Conservation (phyloP, 1,284 basidiomycete genomes). For the Microbotryum saponariae region DNA sequence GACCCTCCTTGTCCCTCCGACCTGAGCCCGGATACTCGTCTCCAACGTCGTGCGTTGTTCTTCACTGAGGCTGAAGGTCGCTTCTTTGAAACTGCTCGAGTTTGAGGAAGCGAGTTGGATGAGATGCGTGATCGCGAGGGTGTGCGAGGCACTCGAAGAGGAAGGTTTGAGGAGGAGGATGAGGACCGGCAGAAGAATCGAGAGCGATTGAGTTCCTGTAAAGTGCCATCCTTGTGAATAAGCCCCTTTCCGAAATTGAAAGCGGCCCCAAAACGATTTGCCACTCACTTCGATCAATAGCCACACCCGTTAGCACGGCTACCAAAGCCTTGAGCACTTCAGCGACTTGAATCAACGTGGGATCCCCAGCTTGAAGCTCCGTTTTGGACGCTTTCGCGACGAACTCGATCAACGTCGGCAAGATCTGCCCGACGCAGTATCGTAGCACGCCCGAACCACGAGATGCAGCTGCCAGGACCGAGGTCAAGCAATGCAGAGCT, state of each 20-base stretch:
- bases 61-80: constrained; percentile 60
- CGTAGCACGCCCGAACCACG: constrained; percentile 58
- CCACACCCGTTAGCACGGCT: constrained; percentile 54
- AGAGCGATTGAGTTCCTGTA: constrained; percentile 60
- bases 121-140: constrained; percentile 63
- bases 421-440: constrained; percentile 61
- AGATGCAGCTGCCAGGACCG: constrained; percentile 60
- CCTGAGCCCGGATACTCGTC: constrained; percentile 54
- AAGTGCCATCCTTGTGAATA: too few relatives aligned
- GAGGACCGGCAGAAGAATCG: constrained; percentile 70
- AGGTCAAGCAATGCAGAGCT: constrained; percentile 79
- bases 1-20: constrained; percentile 1
- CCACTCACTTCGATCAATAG: constrained; percentile 58
- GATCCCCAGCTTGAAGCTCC: not conserved
- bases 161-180: constrained; percentile 61
- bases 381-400: constrained; percentile 50
- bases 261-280: not conserved
- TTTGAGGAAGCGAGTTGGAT: constrained; percentile 66
- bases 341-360: constrained; percentile 43
- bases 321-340: constrained; percentile 77
- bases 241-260: not conserved
- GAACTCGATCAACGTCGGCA: constrained; percentile 72
- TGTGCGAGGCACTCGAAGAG: constrained; percentile 47
- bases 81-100: constrained; percentile 77
- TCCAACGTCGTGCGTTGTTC: constrained; percentile 61